These are phyloP conservation scores for Metarhizium album DNA, from an alignment of 2,329 filamentous ascomycete genomes.

Conservation along the genomic window DNA sequence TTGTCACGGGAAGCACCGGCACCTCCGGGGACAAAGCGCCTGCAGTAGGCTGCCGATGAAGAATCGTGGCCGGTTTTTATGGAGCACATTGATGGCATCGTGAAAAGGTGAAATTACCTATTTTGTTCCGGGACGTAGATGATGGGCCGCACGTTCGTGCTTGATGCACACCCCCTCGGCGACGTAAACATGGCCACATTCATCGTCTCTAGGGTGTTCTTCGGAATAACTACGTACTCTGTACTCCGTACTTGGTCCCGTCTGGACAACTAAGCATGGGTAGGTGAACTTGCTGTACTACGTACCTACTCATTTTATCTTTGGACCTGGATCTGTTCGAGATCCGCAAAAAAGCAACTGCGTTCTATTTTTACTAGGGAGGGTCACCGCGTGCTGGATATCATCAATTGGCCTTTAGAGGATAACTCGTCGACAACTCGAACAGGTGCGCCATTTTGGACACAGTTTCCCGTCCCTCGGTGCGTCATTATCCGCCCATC, in stretches of 20 bases:
- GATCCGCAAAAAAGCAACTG: background rate
- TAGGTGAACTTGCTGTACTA: too few species aligned
- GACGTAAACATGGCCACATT: background rate
- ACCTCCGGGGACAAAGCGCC: background rate
- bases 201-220: too few species aligned
- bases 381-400: background rate
- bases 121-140: background rate
- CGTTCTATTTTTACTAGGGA: too few species aligned
- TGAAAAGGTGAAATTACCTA: background rate
- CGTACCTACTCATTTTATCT: too few species aligned
- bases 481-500: background rate
- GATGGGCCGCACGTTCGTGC: background rate
- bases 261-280: too few species aligned
- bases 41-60: background rate
- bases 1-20: background rate
- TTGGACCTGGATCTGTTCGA: background rate
- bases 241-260: too few species aligned
- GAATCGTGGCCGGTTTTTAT: background rate
- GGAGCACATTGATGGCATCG: background rate
- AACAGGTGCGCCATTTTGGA: background rate
- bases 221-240: too few species aligned
- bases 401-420: background rate
- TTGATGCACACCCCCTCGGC: background rate
- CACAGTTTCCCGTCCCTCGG: background rate
- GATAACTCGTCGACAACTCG: too few species aligned